Evolutionary conservation across 2,329 filamentous ascomycete species (phyloP), one percentile per base, ranked within the genome.

Genomic region (Claviceps sp.): DNA sequence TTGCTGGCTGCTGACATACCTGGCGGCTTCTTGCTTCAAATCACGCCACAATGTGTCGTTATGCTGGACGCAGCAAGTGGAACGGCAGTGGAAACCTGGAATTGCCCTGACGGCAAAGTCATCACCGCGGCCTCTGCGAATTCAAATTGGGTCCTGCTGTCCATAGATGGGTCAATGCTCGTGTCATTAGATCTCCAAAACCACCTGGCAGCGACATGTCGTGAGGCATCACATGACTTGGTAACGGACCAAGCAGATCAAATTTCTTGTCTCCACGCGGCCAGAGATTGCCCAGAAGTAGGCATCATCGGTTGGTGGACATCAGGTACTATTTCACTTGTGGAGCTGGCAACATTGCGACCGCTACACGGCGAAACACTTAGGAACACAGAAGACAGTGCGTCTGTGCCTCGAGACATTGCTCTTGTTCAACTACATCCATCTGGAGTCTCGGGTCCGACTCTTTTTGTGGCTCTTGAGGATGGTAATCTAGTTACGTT

Each of bases 401-500:
- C 85, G 7, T 88, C 88, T 0, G 83, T 96, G 30, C 90, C 93
- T 1, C 79, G 91, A 56, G 88, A 89, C 50, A 76, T 97, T 30
- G 79, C 84, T 0, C 76, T 97, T 7, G 84, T 87, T 5, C 83
- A 90, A 55, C 76, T 97, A 4, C 77, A 96, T 45, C 82, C 84
- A 14, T 73, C 75, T 6, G 60, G 68, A 7, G 52, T 66, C 8
- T 68, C 71, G 6, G 78, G 78, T 0, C 85, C 88, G 0, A 95
- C 86, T 0, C 74, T 98, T 0, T 86, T 98, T 55, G 78, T 95
- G 37, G 86, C 91, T 13, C 86, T 96, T 78, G 88, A 94, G 47
- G 91, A 97, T 66, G 93, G 93, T 4, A 88, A 86, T 55, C 86
- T 98, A 1, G 77, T 95, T 49, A 93, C 86, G 0, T 97, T 90